Conservation (phyloP, 306 rosid species). For the Pyrus pyrifolia region DNA sequence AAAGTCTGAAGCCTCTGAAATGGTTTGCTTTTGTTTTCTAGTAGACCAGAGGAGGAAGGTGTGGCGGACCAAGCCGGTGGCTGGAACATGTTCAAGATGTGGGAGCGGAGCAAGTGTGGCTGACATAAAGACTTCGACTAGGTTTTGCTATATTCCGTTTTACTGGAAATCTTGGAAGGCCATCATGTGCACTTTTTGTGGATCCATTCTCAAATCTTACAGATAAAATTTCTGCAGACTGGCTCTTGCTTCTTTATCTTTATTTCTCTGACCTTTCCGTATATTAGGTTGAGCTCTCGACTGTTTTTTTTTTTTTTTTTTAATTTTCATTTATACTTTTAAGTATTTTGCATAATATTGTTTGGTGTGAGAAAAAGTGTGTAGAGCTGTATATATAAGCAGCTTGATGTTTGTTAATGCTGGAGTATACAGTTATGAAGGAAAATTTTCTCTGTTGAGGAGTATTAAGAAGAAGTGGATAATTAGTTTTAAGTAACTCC, state of each 20-base stretch:
- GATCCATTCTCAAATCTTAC: conserved; percentile 74
- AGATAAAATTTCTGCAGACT: conserved; percentile 6
- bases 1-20: background rate
- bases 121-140: conserved; percentile 56
- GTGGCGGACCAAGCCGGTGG: conserved; percentile 68
- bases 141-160: conserved; percentile 59
- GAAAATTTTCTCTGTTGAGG: background rate
- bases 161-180: conserved; percentile 66
- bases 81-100: conserved; percentile 74
- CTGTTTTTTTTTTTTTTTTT: no score
- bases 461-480: background rate
- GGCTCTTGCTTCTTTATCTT: background rate
- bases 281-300: background rate
- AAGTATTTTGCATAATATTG: background rate
- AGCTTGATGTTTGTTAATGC: background rate
- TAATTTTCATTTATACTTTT: no score
- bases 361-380: background rate
- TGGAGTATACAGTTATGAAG: background rate
- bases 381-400: background rate
- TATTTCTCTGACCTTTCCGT: background rate
- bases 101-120: conserved; percentile 73
- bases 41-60: conserved; percentile 56
- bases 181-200: conserved; percentile 68
- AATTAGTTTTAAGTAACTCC: no score
- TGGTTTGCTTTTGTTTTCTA: conserved; percentile 81